phyloP scores from a whole-genome alignment of 805 yeast species.

The Lipomyces yamadae region DNA sequence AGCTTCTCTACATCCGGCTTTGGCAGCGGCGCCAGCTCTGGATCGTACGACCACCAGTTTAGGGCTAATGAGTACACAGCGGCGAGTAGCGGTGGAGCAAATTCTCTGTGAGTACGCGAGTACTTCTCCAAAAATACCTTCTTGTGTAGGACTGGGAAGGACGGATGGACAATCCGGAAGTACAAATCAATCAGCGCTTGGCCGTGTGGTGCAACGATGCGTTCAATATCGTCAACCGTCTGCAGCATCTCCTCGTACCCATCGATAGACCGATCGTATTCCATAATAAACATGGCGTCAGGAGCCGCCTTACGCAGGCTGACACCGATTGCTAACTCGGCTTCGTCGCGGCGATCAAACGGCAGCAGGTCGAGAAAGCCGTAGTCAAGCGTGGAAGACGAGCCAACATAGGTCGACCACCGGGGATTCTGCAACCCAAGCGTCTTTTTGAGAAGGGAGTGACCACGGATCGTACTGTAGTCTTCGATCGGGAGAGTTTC shows the following conservation, averaged over 20 bases:
- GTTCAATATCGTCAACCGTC: slow-evolving; percentile 83
- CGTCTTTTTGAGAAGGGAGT: slow-evolving; percentile 69
- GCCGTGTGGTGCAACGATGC: slow-evolving; percentile 90
- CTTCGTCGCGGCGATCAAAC: slow-evolving; percentile 76
- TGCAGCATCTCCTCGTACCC: slow-evolving; percentile 70
- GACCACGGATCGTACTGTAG: slow-evolving; percentile 65
- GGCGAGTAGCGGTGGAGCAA: slow-evolving; percentile 88
- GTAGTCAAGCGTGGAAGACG: slow-evolving; percentile 82
- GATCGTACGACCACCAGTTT: slow-evolving; percentile 93
- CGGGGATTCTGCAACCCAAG: slow-evolving; percentile 84
- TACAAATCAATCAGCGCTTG: slow-evolving; percentile 69
- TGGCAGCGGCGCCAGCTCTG: slow-evolving; percentile 71
- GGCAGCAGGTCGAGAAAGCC: slow-evolving; percentile 67
- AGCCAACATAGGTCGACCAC: slow-evolving; percentile 86
- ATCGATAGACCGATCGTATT: slow-evolving; percentile 75
- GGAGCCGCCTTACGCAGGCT: slow-evolving; percentile 80
- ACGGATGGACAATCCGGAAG: slow-evolving; percentile 85
- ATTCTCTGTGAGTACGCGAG: slow-evolving; percentile 85
- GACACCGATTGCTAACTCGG: slow-evolving; percentile 67
- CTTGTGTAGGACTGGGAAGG: slow-evolving; percentile 89
- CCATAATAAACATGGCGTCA: slow-evolving; percentile 71
- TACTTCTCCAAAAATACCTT: slow-evolving; percentile 91
- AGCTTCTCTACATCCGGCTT: slow-evolving; percentile 78
- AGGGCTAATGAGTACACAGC: slow-evolving; percentile 87
- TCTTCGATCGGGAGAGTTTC: slow-evolving; percentile 60